Evolutionary conservation across 2,329 filamentous ascomycete genomes (phyloP), one percentile per base, ranked within the genome.

Genomic region (Aspergillus aculeatus): DNA sequence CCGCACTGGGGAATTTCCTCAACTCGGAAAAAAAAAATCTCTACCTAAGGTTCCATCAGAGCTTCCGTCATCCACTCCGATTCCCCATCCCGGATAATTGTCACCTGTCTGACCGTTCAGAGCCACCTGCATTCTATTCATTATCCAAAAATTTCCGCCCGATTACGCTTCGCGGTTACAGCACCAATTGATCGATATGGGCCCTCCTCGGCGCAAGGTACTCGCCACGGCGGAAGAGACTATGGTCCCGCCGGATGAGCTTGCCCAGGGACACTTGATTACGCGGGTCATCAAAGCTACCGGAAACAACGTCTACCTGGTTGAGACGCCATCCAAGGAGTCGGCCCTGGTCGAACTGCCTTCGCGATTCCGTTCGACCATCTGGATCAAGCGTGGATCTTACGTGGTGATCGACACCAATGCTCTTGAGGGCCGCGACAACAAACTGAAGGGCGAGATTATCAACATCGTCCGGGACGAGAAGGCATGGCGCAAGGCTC

Each of bases 381-480:
- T 98, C 64, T 98, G 92, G 91, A 90, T 98, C 74, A 93, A 90
- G 76, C 87, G 92, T 19, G 90, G 92, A 31, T 91, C 92, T 0
- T 98, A 89, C 75, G 92, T 97, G 31, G 78, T 98, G 11, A 83
- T 96, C 14, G 90, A 98, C 66, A 89, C 85, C 24, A 82, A 83
- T 31, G 81, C 84, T 2, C 81, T 88, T 41, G 86, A 87, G 29
- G 86, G 84, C 24, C 79, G 87, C 54, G 88, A 89, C 49, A 92
- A 92, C 69, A 92, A 92, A 74, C 84, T 96, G 12, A 83, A 85
- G 55, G 95, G 94, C 14, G 91, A 96, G 75, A 97, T 99, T 69
- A 83, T 96, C 66, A 97, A 97, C 71, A 86, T 98, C 38, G 92
- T 98, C 41, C 83, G 91, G 41, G 92, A 97, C 70, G 93, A 97